phyloP scores from a whole-genome alignment of 2,329 filamentous ascomycete genomes.

The Lasiodiplodia sp. region DNA sequence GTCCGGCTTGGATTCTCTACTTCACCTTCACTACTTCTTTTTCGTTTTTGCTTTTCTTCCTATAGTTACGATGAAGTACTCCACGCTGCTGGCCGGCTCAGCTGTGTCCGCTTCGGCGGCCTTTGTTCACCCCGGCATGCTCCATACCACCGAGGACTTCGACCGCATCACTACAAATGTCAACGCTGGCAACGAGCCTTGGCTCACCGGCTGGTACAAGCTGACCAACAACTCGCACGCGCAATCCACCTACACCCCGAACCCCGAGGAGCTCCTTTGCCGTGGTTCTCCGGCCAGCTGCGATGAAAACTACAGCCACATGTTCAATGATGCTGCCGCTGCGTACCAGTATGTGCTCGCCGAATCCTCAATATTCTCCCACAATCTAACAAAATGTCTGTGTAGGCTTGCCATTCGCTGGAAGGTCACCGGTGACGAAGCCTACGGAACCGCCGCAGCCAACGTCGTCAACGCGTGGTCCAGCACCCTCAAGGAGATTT shows the following conservation, averaged over 20 bases:
- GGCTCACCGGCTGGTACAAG: slow-evolving; percentile 45
- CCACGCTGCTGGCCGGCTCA: slow-evolving; percentile 13
- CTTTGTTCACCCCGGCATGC: slow-evolving; percentile 44
- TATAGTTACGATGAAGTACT: slow-evolving; percentile 4
- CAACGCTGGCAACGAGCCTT: slow-evolving; percentile 43
- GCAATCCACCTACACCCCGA: slow-evolving; percentile 40
- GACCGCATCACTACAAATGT: slow-evolving; percentile 51
- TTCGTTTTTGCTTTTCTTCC: background rate
- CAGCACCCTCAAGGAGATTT: slow-evolving; percentile 42
- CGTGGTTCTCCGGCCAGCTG: slow-evolving; percentile 43
- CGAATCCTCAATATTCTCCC: fast-evolving
- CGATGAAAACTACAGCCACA: slow-evolving; percentile 40
- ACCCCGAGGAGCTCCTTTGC: slow-evolving; percentile 43
- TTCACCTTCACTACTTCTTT: background rate
- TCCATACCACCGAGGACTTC: slow-evolving; percentile 50
- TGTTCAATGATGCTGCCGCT: slow-evolving; percentile 47
- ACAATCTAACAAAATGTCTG: background rate
- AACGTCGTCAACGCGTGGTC: slow-evolving; percentile 51
- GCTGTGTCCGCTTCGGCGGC: slow-evolving; percentile 20
- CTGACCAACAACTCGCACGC: slow-evolving; percentile 42
- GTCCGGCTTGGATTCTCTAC: too few species aligned
- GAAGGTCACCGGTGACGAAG: slow-evolving; percentile 48
- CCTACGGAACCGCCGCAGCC: slow-evolving; percentile 48
- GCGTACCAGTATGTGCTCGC: slow-evolving; percentile 40
- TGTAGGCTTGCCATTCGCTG: slow-evolving; percentile 48